Conservation (phyloP, 129 eudicot genomes). For the Flaveria robusta region DNA sequence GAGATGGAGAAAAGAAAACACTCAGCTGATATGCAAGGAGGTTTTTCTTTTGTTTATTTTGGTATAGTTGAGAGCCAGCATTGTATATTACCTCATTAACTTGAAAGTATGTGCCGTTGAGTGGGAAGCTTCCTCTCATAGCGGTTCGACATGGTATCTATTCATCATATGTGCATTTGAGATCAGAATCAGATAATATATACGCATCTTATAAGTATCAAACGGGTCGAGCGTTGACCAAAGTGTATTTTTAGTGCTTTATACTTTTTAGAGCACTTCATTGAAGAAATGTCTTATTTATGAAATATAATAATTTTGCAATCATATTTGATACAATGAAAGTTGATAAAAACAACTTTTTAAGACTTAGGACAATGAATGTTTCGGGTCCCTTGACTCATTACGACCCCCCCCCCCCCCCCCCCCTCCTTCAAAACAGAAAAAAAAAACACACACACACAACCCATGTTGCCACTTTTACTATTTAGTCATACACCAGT, state of each 20-base stretch:
- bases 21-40: neutral
- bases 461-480: neutral
- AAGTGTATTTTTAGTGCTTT: neutral
- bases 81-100: conserved; percentile 74
- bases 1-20: neutral
- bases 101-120: conserved; percentile 96
- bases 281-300: neutral
- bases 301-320: neutral
- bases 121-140: conserved; percentile 93
- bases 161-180: conserved; percentile 18
- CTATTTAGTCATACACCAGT: conserved; percentile 9
- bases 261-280: neutral
- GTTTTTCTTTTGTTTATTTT: too few relatives aligned
- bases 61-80: conserved; percentile 1
- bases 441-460: too few relatives aligned
- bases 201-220: neutral
- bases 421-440: too few relatives aligned
- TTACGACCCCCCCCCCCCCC: conserved; percentile 6
- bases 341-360: too few relatives aligned
- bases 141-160: conserved; percentile 98
- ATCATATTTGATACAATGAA: neutral
- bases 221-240: neutral
- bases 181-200: conserved; percentile 19
- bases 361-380: neutral
- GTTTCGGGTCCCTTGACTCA: neutral